Percentiles rank a stretch among this genome's conserved stretches.
phyloP scores from a whole-genome alignment of 1,139 yeast genomes.

The Diutina siamensis region DNA sequence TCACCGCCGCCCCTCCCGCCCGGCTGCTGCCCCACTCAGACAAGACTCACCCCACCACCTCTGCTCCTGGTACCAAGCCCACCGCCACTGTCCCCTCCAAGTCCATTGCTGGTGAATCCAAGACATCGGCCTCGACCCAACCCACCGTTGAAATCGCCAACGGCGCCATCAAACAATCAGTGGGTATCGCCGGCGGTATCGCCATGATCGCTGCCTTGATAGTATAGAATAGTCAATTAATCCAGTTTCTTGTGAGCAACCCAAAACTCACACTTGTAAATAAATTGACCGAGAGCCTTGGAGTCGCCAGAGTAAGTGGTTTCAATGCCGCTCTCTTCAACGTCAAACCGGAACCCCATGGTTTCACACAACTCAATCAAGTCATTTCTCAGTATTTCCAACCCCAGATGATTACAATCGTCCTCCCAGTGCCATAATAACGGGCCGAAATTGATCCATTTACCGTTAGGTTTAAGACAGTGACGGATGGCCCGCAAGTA shows the following conservation, averaged over 20 bases:
- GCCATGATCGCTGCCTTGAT: neutral
- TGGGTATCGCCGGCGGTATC: neutral
- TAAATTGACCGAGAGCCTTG: slow-evolving; percentile 42
- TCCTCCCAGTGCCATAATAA: slow-evolving; percentile 78
- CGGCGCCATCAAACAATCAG: neutral
- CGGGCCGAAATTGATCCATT: slow-evolving; percentile 84
- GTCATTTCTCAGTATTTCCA: slow-evolving; percentile 58
- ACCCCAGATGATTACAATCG: slow-evolving; percentile 29
- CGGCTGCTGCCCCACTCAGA: no score
- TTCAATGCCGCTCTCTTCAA: slow-evolving; percentile 32
- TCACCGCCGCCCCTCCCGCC: slow-evolving; percentile 3
- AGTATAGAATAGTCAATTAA: neutral
- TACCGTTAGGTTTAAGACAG: slow-evolving; percentile 31
- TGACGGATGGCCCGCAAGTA: slow-evolving; percentile 50
- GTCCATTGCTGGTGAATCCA: neutral
- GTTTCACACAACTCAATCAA: slow-evolving; percentile 34
- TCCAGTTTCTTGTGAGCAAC: slow-evolving; percentile 20
- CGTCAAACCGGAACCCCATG: slow-evolving; percentile 43
- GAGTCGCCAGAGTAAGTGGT: slow-evolving; percentile 48
- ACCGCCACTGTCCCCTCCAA: neutral
- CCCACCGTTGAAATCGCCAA: slow-evolving; percentile 1
- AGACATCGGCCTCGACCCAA: neutral
- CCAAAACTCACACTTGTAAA: slow-evolving; percentile 66
- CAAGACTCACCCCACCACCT: neutral
- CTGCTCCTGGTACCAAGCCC: neutral